Conservation (phyloP, 1,139 yeast species). For the Torulaspora pretoriensis region DNA sequence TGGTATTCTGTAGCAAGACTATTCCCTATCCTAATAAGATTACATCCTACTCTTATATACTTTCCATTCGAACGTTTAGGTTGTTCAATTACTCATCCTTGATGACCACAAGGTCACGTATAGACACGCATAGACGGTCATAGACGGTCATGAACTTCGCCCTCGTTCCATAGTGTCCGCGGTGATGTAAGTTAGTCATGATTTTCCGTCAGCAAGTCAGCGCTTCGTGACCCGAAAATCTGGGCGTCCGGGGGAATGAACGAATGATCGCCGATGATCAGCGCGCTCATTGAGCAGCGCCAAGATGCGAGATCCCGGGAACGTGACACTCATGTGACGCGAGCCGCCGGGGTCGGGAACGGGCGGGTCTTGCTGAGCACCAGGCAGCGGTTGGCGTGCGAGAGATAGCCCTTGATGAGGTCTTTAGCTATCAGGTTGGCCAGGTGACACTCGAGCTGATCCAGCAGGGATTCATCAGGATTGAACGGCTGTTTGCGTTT, state of each 20-base stretch:
- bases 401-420: constrained; percentile 73
- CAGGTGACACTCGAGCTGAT: constrained; percentile 65
- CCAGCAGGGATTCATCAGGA: constrained; percentile 30
- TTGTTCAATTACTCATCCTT: constrained; percentile 2
- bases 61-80: neutral
- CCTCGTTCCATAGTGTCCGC: too few relatives aligned
- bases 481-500: constrained; percentile 6
- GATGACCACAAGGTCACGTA: neutral
- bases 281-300: too few relatives aligned
- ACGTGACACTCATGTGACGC: too few relatives aligned
- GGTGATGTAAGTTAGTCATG: constrained; percentile 1
- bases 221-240: too few relatives aligned
- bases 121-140: too few relatives aligned
- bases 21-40: neutral
- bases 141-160: neutral
- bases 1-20: neutral
- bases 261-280: too few relatives aligned
- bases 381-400: constrained; percentile 67
- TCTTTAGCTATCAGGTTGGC: constrained; percentile 65
- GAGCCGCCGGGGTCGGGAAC: constrained; percentile 37
- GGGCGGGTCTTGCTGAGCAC: constrained; percentile 75
- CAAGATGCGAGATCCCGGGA: too few relatives aligned
- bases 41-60: constrained; percentile 3
- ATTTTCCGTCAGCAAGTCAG: neutral
- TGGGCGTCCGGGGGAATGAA: too few relatives aligned